A percentile compares a stretch with the other conserved stretches of the same genome.
Conservation (phyloP, 139 green algal species). For the Coelastrella sp. region DNA sequence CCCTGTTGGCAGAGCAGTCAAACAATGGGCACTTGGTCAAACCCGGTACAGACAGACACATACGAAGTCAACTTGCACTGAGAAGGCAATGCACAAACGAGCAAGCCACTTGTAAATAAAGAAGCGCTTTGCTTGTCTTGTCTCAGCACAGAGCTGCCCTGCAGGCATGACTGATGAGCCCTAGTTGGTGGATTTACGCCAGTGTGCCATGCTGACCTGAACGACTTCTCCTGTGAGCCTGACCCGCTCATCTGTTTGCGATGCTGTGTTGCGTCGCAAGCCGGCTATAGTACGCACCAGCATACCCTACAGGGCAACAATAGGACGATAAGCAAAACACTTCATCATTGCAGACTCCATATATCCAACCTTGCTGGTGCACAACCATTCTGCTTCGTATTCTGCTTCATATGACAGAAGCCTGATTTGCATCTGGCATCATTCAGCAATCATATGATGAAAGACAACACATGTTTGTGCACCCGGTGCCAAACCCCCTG, state of each 20-base stretch:
- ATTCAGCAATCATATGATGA: not conserved
- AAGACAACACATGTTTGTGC: not conserved
- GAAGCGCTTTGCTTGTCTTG: not conserved
- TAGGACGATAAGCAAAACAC: not conserved
- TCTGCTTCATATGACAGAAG: too few relatives aligned
- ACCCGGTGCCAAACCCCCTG: not conserved
- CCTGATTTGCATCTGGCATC: too few relatives aligned
- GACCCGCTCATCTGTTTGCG: constrained; percentile 84
- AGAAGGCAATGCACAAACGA: too few relatives aligned
- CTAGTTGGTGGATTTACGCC: not conserved
- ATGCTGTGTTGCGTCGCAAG: constrained; percentile 55
- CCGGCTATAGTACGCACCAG: constrained; percentile 71
- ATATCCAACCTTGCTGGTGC: not conserved
- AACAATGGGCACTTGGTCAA: not conserved
- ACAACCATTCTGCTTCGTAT: too few relatives aligned
- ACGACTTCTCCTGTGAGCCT: constrained; percentile 75
- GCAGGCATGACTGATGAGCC: not conserved
- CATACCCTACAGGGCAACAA: constrained; percentile 48
- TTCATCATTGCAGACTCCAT: not conserved
- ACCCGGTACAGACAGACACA: too few relatives aligned
- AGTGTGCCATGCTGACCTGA: not conserved
- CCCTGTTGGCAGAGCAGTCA: not conserved
- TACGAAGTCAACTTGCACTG: too few relatives aligned
- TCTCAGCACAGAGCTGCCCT: not conserved
- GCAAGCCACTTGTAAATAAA: too few relatives aligned